phyloP scores from a whole-genome alignment of 2,329 filamentous ascomycete species.

The Cryphonectria japonica region DNA sequence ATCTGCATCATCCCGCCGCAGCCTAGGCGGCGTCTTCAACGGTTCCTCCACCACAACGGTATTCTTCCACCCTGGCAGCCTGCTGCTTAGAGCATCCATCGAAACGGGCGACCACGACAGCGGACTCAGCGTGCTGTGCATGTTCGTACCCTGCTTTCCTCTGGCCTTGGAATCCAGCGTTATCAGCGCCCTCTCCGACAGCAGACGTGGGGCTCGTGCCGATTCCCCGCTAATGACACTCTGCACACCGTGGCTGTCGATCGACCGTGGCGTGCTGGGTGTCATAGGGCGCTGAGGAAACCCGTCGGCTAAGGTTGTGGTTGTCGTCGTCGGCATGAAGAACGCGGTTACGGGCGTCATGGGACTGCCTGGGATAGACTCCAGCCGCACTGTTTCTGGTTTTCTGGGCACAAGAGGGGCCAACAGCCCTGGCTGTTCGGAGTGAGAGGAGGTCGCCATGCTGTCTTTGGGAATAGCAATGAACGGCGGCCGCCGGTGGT shows the following conservation, averaged over 20 bases:
- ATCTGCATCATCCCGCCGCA: background rate
- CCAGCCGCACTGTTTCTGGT: background rate
- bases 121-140: conserved; percentile 13
- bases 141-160: background rate
- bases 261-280: conserved; percentile 2
- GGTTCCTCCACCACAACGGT: background rate
- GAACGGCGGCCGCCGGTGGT: background rate
- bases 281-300: background rate
- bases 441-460: background rate
- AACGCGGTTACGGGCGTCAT: background rate
- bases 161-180: conserved; percentile 3
- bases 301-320: too few species aligned
- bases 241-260: conserved; percentile 2
- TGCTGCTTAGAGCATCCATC: background rate
- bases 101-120: background rate
- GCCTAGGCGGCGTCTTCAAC: background rate
- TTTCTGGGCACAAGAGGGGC: background rate
- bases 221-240: conserved; percentile 15
- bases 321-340: background rate
- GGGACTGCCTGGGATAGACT: conserved; percentile 7
- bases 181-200: conserved; percentile 25
- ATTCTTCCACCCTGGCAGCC: too few species aligned
- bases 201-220: conserved; percentile 17
- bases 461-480: conserved; percentile 2
- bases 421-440: background rate